phyloP scores from a whole-genome alignment of 1,284 basidiomycete genomes.

The Takashimella tepidaria region DNA sequence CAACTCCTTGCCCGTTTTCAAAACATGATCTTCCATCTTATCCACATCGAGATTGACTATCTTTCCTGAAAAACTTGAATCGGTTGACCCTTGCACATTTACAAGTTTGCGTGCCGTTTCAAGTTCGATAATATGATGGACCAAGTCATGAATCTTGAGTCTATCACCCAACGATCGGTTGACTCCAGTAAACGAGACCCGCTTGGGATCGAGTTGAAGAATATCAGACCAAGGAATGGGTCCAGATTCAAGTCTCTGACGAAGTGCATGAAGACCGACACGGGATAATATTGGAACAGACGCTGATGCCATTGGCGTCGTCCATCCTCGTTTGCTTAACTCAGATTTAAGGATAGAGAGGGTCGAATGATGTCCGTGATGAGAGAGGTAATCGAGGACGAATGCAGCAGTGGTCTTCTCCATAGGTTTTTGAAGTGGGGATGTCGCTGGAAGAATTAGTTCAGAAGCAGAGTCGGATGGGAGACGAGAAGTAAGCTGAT shows the following conservation, averaged over 20 bases:
- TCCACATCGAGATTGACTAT: neutral
- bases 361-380: slow-evolving; percentile 70
- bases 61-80: no score
- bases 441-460: slow-evolving; percentile 8
- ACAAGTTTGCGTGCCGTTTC: neutral
- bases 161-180: neutral
- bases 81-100: neutral
- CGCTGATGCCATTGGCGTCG: neutral
- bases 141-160: neutral
- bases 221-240: neutral
- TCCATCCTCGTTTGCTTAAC: slow-evolving; percentile 17
- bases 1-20: slow-evolving; percentile 4
- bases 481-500: neutral
- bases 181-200: neutral
- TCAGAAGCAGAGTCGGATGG: no score
- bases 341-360: slow-evolving; percentile 8
- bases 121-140: neutral
- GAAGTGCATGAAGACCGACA: neutral
- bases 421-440: slow-evolving; percentile 9
- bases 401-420: slow-evolving; percentile 57
- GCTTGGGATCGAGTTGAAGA: neutral
- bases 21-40: neutral
- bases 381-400: slow-evolving; percentile 69
- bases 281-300: neutral
- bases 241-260: neutral